These are phyloP conservation scores for Podospora australis DNA, from an alignment of 495 filamentous ascomycete species.

Conservation along the genomic window DNA sequence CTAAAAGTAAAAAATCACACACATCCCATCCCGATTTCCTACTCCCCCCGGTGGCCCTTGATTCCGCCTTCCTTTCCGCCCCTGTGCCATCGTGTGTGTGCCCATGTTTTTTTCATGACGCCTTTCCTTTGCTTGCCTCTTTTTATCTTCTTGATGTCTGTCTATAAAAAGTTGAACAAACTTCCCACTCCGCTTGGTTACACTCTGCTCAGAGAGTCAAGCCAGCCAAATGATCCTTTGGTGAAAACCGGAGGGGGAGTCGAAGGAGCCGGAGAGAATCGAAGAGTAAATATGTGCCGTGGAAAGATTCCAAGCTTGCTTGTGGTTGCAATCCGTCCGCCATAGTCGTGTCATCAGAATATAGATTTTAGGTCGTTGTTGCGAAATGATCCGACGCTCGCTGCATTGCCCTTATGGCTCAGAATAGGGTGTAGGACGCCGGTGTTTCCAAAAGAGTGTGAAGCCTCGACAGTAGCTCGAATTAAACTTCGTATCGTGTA, in stretches of 20 bases:
- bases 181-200: neutral
- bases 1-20: too few relatives aligned
- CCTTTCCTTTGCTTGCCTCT: neutral
- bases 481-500: slow-evolving; percentile 29
- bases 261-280: neutral
- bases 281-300: neutral
- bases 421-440: neutral
- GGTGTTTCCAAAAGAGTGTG: neutral
- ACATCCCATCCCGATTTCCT: too few relatives aligned
- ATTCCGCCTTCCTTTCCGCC: neutral
- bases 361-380: neutral
- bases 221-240: too few relatives aligned
- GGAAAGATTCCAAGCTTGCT: neutral
- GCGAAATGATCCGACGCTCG: too few relatives aligned
- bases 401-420: neutral
- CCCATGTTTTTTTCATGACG: slow-evolving; percentile 1
- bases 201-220: too few relatives aligned
- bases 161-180: neutral
- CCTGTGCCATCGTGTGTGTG: neutral
- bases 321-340: too few relatives aligned
- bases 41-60: neutral
- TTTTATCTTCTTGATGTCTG: neutral
- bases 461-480: neutral
- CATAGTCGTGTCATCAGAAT: neutral
- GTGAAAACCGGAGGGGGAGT: too few relatives aligned